Evolutionary conservation across 1,284 basidiomycete species (phyloP).

Genomic region (Calocybe gambosa): DNA sequence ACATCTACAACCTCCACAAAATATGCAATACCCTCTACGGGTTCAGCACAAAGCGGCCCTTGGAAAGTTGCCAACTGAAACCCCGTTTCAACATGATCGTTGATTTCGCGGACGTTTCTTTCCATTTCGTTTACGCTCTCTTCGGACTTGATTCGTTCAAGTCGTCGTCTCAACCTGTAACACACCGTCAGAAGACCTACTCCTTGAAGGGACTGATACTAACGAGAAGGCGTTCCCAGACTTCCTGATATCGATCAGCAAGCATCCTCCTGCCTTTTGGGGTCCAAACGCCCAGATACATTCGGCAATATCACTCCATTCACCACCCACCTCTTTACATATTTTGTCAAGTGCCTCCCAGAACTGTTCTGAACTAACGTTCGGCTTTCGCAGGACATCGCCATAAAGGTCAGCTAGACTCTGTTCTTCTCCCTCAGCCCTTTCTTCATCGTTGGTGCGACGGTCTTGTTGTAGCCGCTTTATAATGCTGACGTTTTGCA

Average conservation of each 20-base stretch:
- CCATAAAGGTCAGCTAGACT: constrained; percentile 48
- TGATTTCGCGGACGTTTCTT: constrained; percentile 53
- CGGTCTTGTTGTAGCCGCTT: constrained; percentile 49
- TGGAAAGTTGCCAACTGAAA: constrained; percentile 94
- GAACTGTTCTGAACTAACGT: constrained; percentile 70
- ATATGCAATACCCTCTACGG: constrained; percentile 90
- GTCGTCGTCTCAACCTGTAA: constrained; percentile 42
- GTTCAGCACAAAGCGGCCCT: constrained; percentile 94
- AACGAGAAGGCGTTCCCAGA: constrained; percentile 44
- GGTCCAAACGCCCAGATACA: constrained; percentile 92
- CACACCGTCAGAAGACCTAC: constrained; percentile 13
- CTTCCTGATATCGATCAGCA: constrained; percentile 73
- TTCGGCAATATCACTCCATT: constrained; percentile 75
- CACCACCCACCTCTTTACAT: constrained; percentile 67
- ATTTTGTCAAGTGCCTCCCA: constrained; percentile 70
- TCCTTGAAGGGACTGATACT: constrained; percentile 27
- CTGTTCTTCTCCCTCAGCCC: constrained; percentile 30
- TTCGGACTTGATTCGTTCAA: constrained; percentile 35
- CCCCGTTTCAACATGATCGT: constrained; percentile 83
- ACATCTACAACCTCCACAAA: constrained; percentile 78
- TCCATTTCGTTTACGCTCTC: constrained; percentile 28
- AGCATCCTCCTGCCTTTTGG: constrained; percentile 78
- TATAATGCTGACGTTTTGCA: constrained; percentile 62
- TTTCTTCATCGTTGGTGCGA: constrained; percentile 25
- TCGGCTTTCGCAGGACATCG: constrained; percentile 55